These are phyloP conservation scores for Luvunga scandens DNA, from an alignment of 345 rosid species.

Conservation along the genomic window DNA sequence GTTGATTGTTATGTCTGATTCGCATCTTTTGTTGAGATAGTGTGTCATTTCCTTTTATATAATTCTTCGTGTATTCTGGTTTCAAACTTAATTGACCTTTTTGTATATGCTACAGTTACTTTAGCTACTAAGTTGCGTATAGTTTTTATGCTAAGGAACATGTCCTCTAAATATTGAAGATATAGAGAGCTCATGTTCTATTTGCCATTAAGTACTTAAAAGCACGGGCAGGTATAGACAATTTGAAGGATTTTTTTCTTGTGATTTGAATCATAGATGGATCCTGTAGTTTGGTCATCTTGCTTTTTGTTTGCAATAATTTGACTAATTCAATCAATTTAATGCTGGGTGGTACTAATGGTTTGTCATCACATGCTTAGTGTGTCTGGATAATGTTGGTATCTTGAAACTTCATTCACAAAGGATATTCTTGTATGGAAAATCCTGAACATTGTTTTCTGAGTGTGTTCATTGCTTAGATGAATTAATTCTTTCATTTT, in stretches of 20 bases:
- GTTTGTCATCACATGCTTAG: not conserved
- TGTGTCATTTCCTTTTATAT: not conserved
- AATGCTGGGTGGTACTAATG: not conserved
- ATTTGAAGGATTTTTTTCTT: not conserved
- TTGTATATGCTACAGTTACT: no score
- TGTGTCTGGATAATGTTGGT: not conserved
- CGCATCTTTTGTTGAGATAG: not conserved
- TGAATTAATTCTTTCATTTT: not conserved
- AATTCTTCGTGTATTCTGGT: not conserved
- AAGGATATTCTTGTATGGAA: not conserved
- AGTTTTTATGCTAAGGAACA: not conserved
- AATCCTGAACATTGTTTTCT: not conserved
- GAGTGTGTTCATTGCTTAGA: not conserved
- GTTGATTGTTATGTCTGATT: not conserved
- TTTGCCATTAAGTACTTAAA: not conserved
- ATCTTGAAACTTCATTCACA: not conserved
- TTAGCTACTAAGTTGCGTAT: not conserved
- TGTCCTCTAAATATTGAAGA: not conserved
- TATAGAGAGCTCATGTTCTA: not conserved
- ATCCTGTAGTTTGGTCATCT: not conserved
- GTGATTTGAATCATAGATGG: not conserved
- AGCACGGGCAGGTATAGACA: not conserved
- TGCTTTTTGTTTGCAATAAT: not conserved
- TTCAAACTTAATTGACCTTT: not conserved
- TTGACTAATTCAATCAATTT: not conserved